Conservation (phyloP, 345 rosid genomes). For the Barbarea vulgaris region DNA sequence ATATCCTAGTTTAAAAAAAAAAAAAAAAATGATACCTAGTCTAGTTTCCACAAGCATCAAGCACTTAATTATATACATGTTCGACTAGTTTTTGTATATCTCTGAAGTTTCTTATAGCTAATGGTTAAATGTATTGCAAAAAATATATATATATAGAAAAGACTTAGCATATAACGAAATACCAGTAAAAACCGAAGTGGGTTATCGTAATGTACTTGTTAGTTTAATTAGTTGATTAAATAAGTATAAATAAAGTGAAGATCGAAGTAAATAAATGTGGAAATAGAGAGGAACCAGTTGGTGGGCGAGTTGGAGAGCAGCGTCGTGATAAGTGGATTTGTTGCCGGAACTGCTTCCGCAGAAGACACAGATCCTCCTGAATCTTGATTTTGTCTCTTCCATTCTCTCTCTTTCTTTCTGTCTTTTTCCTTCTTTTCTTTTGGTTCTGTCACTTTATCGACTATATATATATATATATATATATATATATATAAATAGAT, state of each 20-base stretch:
- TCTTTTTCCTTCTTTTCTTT: constrained; percentile 9
- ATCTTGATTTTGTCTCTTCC: constrained; percentile 44
- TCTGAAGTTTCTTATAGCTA: not conserved
- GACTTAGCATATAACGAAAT: not conserved
- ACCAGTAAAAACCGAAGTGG: not conserved
- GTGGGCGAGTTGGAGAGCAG: constrained; percentile 43
- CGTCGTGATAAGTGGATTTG: constrained; percentile 42
- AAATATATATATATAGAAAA: too few species aligned
- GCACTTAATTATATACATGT: not conserved
- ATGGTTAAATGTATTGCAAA: too few species aligned
- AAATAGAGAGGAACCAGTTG: constrained; percentile 32
- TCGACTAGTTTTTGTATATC: not conserved
- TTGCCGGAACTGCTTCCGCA: constrained; percentile 45
- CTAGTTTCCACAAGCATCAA: not conserved
- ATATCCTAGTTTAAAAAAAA: too few species aligned
- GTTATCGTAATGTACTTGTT: not conserved
- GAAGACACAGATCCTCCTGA: constrained; percentile 44
- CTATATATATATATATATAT: too few species aligned
- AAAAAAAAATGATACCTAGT: not conserved
- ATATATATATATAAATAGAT: too few species aligned
- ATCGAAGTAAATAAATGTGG: not conserved
- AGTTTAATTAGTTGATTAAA: not conserved
- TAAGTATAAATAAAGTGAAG: not conserved
- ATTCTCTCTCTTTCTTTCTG: constrained; percentile 32
- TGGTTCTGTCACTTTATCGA: constrained; percentile 38